Percentiles rank a stretch among this genome's conserved stretches.
phyloP scores from a whole-genome alignment of 805 yeast genomes.

The Sungouiella thailandica region DNA sequence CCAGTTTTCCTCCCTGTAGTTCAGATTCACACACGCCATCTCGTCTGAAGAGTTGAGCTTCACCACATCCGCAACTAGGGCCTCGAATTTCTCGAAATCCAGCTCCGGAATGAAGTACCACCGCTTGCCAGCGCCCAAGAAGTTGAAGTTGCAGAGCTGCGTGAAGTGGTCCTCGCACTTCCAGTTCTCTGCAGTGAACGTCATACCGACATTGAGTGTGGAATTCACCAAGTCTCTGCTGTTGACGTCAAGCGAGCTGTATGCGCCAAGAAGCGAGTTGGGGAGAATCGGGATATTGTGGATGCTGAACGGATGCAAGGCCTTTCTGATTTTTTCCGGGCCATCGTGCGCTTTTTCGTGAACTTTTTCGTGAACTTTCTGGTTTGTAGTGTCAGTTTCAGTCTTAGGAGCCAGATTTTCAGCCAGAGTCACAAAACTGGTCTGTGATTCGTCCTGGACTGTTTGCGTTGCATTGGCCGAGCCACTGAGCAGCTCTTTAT shows the following conservation, averaged over 20 bases:
- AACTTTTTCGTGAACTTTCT: too few relatives aligned
- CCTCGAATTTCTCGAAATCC: conserved; percentile 49
- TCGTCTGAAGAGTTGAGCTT: conserved; percentile 3
- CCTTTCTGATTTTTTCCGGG: not conserved
- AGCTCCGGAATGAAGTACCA: conserved; percentile 64
- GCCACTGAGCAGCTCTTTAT: conserved; percentile 16
- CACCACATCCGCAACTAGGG: conserved; percentile 23
- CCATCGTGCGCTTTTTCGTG: too few relatives aligned
- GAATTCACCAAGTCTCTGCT: conserved; percentile 43
- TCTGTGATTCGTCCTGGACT: not conserved
- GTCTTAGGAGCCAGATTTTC: too few relatives aligned
- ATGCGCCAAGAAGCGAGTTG: conserved; percentile 42
- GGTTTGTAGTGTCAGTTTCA: not conserved
- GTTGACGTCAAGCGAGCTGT: conserved; percentile 38
- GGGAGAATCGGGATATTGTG: conserved; percentile 49
- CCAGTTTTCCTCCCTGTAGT: conserved; percentile 17
- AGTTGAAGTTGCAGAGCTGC: conserved; percentile 48
- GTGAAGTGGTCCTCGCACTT: conserved; percentile 56
- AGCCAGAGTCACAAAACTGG: too few relatives aligned
- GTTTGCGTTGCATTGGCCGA: not conserved
- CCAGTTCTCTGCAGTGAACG: conserved; percentile 56
- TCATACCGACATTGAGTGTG: conserved; percentile 46
- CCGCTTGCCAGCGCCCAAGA: conserved; percentile 48
- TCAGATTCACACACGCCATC: conserved; percentile 14
- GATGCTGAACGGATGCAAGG: conserved; percentile 51